Base-by-base conservation (phyloP, 2,329 filamentous ascomycete genomes). In the Verticillium isaacii region DNA sequence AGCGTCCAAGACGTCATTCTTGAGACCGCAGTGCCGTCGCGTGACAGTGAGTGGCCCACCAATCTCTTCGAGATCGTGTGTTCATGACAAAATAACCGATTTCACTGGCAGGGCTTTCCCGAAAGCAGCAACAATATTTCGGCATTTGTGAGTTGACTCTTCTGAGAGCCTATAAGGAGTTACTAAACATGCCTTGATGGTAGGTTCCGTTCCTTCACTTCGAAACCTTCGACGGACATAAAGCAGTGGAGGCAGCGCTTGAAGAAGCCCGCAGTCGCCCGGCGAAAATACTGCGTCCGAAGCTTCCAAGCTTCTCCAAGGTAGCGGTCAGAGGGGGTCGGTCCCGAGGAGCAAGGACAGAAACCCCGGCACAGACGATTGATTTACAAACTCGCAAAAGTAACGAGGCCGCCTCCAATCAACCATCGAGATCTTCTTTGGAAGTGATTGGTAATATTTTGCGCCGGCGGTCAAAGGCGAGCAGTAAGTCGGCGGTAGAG, bases 121-220 rank as follows among this genome's bases (percentile, higher is more conserved):
- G 45, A 23, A 23, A 25, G 12, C 9, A 23, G 5, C 11, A 19
- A 29, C 45, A 52, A 19, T 8, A 52, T 52, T 25, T 9, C 23
- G 11, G 45, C 45, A 12, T 52, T 52, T 19, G 45, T 52, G 45
- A 25, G 45, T 14, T 52, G 34, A 36, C 34, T 11, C 8, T 25
- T 52, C 8, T 25, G n/a, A 5, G 19, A 5, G 7, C 11, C 9
- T 7, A n/a, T 52, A n/a, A 23, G 6, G 9, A 14, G 9, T 23
- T 8, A 12, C 17, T 25, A 12, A 25, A 9, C 19, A 19, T n/a
- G 23, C 4, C 45, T 11, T 8, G 14, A 23, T 41, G 9, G 3
- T 19, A 37, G 62, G 50, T 62, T 17, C 61, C 61, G 9, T 64
- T 58, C 36, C 41, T 59, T 6, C 61, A 62, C 58, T 62, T 56